A percentile compares a stretch with the other conserved stretches of the same genome.
These are phyloP conservation scores for Linaria vulgaris DNA, from an alignment of 257 asterid species.

Conservation along the genomic window DNA sequence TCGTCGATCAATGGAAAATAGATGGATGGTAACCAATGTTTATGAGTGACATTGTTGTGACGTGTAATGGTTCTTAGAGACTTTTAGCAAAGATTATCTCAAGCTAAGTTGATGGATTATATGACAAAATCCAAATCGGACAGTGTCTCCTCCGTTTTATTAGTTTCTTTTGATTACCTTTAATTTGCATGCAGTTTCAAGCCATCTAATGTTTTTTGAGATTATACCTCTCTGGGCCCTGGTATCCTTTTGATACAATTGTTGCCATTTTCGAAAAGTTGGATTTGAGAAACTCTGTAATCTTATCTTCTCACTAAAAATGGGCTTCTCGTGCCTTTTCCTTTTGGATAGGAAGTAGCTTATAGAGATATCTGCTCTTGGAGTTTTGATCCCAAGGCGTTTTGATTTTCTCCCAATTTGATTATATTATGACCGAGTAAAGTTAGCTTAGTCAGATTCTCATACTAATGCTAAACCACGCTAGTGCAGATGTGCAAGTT, in stretches of 20 bases:
- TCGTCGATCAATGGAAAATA: background rate
- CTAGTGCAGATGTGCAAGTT: slow-evolving; percentile 99
- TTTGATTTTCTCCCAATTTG: slow-evolving; percentile 21
- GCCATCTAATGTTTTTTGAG: too few species aligned
- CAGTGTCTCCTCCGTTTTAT: too few species aligned
- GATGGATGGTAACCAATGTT: slow-evolving; percentile 2
- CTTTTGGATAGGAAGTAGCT: slow-evolving; percentile 13
- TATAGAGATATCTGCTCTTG: slow-evolving; percentile 12
- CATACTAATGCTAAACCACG: slow-evolving; percentile 77
- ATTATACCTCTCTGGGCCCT: slow-evolving; percentile 3
- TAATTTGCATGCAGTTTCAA: too few species aligned
- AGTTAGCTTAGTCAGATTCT: slow-evolving; percentile 40
- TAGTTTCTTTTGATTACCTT: too few species aligned
- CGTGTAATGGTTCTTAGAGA: slow-evolving; percentile 9
- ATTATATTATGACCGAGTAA: slow-evolving; percentile 23
- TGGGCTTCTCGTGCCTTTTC: background rate
- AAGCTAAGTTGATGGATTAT: background rate
- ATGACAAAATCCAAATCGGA: too few species aligned
- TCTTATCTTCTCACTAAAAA: too few species aligned
- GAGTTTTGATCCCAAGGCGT: slow-evolving; percentile 23
- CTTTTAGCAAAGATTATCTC: background rate
- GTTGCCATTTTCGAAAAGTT: slow-evolving; percentile 1
- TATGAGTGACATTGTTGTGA: slow-evolving; percentile 1
- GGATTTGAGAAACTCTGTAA: background rate
- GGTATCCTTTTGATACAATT: slow-evolving; percentile 9